These are phyloP conservation scores for Mesembryanthemum crystallinum DNA, from an alignment of 148 eudicot genomes.

Conservation along the genomic window DNA sequence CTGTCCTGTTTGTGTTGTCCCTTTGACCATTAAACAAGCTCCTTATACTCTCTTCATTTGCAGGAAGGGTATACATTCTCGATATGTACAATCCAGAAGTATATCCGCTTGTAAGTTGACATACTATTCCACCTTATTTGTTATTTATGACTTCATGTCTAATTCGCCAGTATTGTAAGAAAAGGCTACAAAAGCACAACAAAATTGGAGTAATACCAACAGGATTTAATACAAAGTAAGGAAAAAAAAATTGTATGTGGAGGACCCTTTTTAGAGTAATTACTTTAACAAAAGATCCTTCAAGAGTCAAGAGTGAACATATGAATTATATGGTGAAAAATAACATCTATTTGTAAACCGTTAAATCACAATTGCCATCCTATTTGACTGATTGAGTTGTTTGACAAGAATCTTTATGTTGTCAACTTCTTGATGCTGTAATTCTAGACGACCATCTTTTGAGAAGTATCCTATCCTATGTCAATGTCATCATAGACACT, in stretches of 20 bases:
- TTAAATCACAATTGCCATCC: not conserved
- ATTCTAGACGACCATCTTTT: not conserved
- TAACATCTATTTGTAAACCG: not conserved
- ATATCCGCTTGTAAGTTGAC: slow-evolving; percentile 76
- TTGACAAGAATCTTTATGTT: not conserved
- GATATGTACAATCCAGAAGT: slow-evolving; percentile 85
- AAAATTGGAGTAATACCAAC: not conserved
- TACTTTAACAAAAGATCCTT: too few species aligned
- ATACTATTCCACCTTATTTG: not conserved
- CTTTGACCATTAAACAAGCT: not conserved
- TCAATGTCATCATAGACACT: not conserved
- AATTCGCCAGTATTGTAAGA: not conserved
- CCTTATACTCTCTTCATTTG: slow-evolving; percentile 19
- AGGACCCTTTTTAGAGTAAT: not conserved
- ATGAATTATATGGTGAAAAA: not conserved
- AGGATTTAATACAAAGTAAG: too few species aligned
- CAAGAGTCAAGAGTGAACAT: not conserved
- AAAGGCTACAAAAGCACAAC: not conserved
- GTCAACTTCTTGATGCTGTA: not conserved
- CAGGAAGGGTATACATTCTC: slow-evolving; percentile 89
- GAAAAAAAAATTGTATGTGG: not conserved
- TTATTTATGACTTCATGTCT: not conserved
- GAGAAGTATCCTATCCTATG: not conserved
- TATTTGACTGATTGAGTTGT: not conserved
- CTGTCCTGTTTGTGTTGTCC: not conserved